Evolutionary conservation across 306 rosid genomes (phyloP).

Genomic region (Cyclanthera cordifolia): DNA sequence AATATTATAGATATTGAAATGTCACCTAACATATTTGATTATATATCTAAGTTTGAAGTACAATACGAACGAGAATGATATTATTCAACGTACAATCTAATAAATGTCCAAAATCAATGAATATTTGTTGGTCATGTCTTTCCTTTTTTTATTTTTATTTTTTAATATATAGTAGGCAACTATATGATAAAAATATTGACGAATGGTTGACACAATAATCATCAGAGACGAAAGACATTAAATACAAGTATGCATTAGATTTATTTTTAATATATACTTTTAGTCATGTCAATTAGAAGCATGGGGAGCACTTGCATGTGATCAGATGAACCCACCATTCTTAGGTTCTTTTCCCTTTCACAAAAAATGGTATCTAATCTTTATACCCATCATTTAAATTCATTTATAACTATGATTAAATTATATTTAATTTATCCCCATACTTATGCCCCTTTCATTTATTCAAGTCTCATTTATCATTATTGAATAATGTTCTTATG

Average conservation of each 20-base stretch:
- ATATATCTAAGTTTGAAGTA: neutral
- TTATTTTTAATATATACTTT: neutral
- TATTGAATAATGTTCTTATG: too few species aligned
- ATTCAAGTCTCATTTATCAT: neutral
- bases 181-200: neutral
- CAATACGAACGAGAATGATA: neutral
- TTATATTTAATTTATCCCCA: neutral
- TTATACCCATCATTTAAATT: neutral
- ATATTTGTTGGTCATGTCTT: neutral
- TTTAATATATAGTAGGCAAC: neutral
- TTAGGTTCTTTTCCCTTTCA: neutral
- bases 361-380: neutral
- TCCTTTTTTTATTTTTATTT: too few species aligned
- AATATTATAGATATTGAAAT: too few species aligned
- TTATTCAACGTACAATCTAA: neutral
- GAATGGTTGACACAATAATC: neutral
- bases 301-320: slow-evolving; percentile 9
- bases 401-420: neutral
- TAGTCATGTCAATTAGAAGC: slow-evolving; percentile 4
- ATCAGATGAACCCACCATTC: neutral
- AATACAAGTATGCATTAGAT: neutral
- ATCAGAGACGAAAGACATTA: neutral
- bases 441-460: neutral
- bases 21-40: too few species aligned
- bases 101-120: neutral